Conservation (phyloP, 148 eudicot species). For the Rheum nobile region DNA sequence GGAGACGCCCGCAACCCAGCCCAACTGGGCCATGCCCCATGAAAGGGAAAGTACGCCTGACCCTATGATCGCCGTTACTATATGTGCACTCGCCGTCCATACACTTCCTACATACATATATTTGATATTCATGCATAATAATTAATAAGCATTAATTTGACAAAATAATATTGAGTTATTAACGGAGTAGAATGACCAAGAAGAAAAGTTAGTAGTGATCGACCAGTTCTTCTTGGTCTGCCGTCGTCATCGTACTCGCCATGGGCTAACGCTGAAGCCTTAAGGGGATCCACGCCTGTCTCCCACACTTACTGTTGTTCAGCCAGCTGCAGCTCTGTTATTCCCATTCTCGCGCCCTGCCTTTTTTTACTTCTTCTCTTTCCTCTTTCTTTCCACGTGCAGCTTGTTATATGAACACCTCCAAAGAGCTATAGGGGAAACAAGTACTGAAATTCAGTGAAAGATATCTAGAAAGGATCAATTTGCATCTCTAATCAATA, state of each 20-base stretch:
- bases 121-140: too few species aligned
- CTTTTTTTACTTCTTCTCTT: neutral
- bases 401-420: too few species aligned
- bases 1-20: constrained; percentile 53
- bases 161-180: too few species aligned
- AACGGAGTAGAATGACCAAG: neutral
- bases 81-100: constrained; percentile 71
- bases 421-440: too few species aligned
- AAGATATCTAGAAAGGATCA: too few species aligned
- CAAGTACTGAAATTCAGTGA: too few species aligned
- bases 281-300: neutral
- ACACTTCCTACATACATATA: constrained; percentile 38
- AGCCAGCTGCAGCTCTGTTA: neutral
- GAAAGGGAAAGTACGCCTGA: constrained; percentile 72
- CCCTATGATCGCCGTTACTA: constrained; percentile 60
- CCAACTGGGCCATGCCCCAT: constrained; percentile 71
- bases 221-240: constrained; percentile 8
- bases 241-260: constrained; percentile 6
- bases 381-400: neutral
- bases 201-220: too few species aligned
- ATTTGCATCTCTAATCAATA: too few species aligned
- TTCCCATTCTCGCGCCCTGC: neutral
- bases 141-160: too few species aligned
- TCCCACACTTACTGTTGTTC: neutral
- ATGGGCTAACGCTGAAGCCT: neutral